These are phyloP conservation scores for Lagerstroemia speciosa DNA, from an alignment of 345 rosid species.

Conservation along the genomic window DNA sequence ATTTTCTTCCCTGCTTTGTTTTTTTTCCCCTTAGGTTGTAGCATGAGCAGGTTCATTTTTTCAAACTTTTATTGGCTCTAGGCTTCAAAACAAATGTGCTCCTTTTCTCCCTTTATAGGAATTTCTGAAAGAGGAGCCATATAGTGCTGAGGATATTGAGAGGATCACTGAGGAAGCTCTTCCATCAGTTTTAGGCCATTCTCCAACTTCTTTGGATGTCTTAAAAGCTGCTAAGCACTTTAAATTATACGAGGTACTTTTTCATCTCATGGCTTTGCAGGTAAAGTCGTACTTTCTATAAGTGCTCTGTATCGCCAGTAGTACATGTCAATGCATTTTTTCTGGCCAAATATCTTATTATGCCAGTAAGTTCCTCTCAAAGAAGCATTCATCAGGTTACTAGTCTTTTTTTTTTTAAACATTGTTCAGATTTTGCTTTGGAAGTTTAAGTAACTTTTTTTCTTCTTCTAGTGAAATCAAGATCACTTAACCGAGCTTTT, in stretches of 20 bases:
- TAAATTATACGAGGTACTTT: conserved; percentile 71
- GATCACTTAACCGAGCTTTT: background rate
- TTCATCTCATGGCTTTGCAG: background rate
- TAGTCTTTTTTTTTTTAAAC: background rate
- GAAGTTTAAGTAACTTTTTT: too few relatives aligned
- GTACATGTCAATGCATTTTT: background rate
- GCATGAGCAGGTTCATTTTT: background rate
- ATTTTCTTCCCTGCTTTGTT: conserved; percentile 8
- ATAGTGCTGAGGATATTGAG: conserved; percentile 71
- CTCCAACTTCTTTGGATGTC: conserved; percentile 71
- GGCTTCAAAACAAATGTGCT: background rate
- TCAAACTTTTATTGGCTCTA: background rate
- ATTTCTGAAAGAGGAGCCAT: conserved; percentile 68
- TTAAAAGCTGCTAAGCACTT: conserved; percentile 67
- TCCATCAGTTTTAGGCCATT: conserved; percentile 49
- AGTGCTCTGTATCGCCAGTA: background rate
- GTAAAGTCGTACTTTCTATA: background rate
- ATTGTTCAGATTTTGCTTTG: background rate
- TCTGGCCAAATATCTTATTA: background rate
- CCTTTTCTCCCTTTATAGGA: conserved; percentile 32
- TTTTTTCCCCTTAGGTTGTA: background rate
- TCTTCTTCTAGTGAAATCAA: background rate
- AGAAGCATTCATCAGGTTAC: background rate
- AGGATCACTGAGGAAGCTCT: conserved; percentile 39
- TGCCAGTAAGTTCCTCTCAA: background rate